Base-by-base conservation (phyloP, 208 protist species). In the Trypanosoma congolense region DNA sequence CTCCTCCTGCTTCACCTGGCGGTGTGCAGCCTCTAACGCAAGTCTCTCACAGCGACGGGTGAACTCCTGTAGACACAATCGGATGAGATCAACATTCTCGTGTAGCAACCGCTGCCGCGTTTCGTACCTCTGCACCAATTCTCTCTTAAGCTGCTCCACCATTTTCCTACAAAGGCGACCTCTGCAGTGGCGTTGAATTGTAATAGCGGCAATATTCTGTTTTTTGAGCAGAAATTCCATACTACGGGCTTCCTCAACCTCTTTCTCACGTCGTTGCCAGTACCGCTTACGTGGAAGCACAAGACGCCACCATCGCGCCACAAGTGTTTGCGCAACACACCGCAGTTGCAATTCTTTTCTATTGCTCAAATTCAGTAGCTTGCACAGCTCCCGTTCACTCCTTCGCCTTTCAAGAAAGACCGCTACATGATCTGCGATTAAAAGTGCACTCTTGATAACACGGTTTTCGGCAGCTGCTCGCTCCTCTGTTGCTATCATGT, bases 301-400 rank as follows among this genome's bases (percentile, higher is more conserved):
- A 25, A 61, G 24, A 1, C 70, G 63, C 82, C 82, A 90, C 82
- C 82, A 90, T 5, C 73, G 82, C 69, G 81, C 60, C 56, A 90
- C 48, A 21, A 80, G 43, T 5, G 79, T 64, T 4, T 72, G 47
- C 10, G 63, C 72, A 42, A 54, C 52, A 22, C 38, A 55, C 26
- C 70, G 75, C 22, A 67, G 26, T 8, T 40, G 56, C 12, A 90
- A 57, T 21, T 72, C 71, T 2, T 65, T 68, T 50, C 77, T 62
- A 41, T 56, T 61, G 24, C 43, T 49, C 8, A 86, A 36, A 24
- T 56, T 44, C 19, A 86, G 73, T 29, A 79, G 30, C 51, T 63
- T 38, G 21, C 61, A 53, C 31, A 83, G 63, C 16, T 65, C 61
- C 2, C 52, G 59, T n/a, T 73, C 64, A 42, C 73, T 55, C 8